Evolutionary conservation across 257 asterid species (phyloP).

Genomic region (Forsythia suspensa): DNA sequence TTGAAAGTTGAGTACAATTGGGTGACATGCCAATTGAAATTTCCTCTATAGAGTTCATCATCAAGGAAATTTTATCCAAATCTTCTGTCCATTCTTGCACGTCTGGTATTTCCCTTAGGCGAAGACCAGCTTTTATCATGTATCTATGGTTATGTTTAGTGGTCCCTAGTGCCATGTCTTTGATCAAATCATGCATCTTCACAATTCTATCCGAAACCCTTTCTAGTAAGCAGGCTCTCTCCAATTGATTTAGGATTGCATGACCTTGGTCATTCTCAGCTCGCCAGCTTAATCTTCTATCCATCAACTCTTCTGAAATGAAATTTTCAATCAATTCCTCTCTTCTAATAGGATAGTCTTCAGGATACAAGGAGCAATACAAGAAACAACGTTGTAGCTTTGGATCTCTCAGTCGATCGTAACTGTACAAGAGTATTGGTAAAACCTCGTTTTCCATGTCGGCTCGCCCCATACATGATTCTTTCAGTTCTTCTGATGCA

Average conservation of each 20-base stretch:
- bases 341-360: not conserved
- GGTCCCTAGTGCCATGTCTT: too few species aligned
- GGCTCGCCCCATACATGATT: conserved; percentile 2
- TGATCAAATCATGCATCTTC: conserved; percentile 8
- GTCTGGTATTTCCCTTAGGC: not conserved
- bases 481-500: not conserved
- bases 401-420: not conserved
- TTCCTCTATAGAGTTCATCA: too few species aligned
- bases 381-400: conserved; percentile 17
- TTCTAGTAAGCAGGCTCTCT: too few species aligned
- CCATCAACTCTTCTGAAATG: conserved; percentile 17
- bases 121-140: conserved; percentile 12
- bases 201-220: not conserved
- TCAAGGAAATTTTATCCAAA: conserved; percentile 6
- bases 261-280: too few species aligned
- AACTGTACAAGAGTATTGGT: conserved; percentile 17
- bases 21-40: too few species aligned
- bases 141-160: not conserved
- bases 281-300: too few species aligned
- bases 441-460: conserved; percentile 18
- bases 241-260: too few species aligned
- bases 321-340: conserved; percentile 10
- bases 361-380: conserved; percentile 35
- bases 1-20: too few species aligned
- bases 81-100: not conserved